A percentile compares a stretch with the other conserved stretches of the same genome.
These are phyloP conservation scores for Lecanicillium sp. DNA, from an alignment of 2,329 filamentous ascomycete genomes.

Conservation along the genomic window DNA sequence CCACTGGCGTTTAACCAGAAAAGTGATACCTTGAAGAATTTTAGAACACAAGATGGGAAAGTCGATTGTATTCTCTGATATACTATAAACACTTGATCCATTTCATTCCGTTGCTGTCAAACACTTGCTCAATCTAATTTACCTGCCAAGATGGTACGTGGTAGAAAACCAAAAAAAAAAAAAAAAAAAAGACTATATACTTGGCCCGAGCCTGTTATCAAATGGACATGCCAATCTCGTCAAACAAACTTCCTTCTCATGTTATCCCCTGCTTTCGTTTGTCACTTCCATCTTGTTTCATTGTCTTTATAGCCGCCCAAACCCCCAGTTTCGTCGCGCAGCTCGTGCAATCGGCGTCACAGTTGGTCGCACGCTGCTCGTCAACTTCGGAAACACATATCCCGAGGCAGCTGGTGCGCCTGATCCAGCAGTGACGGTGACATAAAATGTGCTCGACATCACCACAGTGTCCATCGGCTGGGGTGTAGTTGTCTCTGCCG, in stretches of 20 bases:
- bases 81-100: not conserved
- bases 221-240: not conserved
- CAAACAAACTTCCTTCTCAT: not conserved
- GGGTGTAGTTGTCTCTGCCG: too few species aligned
- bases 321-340: constrained; percentile 3
- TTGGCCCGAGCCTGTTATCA: constrained; percentile 1
- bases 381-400: too few species aligned
- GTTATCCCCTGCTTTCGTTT: not conserved
- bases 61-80: not conserved
- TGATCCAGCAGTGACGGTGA: too few species aligned
- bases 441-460: too few species aligned
- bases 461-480: too few species aligned
- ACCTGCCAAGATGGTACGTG: not conserved
- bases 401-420: too few species aligned
- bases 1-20: not conserved
- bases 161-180: constrained; percentile 5
- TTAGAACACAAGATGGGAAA: not conserved
- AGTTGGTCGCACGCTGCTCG: too few species aligned
- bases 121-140: not conserved
- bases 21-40: too few species aligned
- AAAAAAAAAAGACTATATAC: constrained; percentile 7
- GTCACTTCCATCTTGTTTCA: not conserved
- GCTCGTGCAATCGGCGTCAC: not conserved
- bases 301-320: too few species aligned
- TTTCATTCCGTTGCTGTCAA: too few species aligned